Conservation (phyloP, 257 asterid species). For the Fraxinus americana region DNA sequence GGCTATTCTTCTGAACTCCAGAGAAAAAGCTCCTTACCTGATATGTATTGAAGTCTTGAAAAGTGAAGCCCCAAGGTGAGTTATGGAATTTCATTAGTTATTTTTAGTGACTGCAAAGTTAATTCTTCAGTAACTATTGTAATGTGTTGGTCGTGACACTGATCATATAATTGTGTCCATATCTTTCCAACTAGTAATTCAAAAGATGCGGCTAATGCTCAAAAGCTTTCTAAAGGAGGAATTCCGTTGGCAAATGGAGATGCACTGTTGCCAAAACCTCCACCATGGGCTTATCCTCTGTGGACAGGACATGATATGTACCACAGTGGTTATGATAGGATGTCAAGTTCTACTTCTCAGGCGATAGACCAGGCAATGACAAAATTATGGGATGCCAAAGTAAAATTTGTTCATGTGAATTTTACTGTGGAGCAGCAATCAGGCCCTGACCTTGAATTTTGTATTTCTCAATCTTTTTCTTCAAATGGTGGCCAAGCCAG, state of each 20-base stretch:
- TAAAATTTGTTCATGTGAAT: constrained; percentile 47
- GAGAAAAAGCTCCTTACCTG: constrained; percentile 98
- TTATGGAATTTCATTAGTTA: constrained; percentile 14
- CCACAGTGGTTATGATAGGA: constrained; percentile 80
- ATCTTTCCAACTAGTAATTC: constrained; percentile 53
- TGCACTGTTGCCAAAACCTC: constrained; percentile 92
- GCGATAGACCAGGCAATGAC: constrained; percentile 99
- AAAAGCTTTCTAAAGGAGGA: constrained; percentile 96
- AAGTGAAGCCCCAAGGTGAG: constrained; percentile 82
- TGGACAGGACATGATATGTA: constrained; percentile 78
- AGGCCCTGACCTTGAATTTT: constrained; percentile 22
- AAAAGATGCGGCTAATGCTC: constrained; percentile 66
- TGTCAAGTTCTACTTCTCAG: constrained; percentile 92
- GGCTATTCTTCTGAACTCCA: constrained; percentile 96
- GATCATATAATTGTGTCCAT: constrained; percentile 23
- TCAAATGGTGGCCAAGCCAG: constrained; percentile 37
- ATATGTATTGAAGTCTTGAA: constrained; percentile 93
- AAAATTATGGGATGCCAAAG: constrained; percentile 87
- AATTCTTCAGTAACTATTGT: constrained; percentile 8
- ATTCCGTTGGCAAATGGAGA: constrained; percentile 98
- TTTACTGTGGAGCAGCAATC: constrained; percentile 67
- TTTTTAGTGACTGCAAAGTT: constrained; percentile 15
- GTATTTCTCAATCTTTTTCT: constrained; percentile 28
- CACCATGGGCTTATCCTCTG: constrained; percentile 99
- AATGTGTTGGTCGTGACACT: constrained; percentile 18